phyloP scores from a whole-genome alignment of 2,329 filamentous ascomycete species.

The Alternaria angustiovoidea region DNA sequence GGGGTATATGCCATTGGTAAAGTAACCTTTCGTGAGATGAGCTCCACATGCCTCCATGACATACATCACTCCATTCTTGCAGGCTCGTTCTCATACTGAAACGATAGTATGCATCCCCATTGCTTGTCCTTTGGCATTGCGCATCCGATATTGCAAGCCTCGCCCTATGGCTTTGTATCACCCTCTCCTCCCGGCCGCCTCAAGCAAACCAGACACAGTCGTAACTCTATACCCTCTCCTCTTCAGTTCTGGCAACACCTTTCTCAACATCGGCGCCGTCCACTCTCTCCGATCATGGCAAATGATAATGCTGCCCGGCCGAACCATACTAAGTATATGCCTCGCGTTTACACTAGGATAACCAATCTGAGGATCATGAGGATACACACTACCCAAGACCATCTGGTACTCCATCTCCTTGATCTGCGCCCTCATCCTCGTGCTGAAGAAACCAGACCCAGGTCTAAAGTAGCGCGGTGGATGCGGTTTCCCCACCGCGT shows the following conservation, averaged over 20 bases:
- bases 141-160: not conserved
- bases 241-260: slow-evolving; percentile 75
- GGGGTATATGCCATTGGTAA: not conserved
- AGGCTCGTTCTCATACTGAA: not conserved
- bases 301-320: slow-evolving; percentile 80
- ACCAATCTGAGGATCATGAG: slow-evolving; percentile 86
- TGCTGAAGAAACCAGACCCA: slow-evolving; percentile 83
- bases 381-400: slow-evolving; percentile 85
- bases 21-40: not conserved
- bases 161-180: not conserved
- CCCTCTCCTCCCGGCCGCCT: slow-evolving; percentile 7
- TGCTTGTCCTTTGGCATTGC: not conserved
- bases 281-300: slow-evolving; percentile 86
- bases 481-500: slow-evolving; percentile 49
- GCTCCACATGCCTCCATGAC: not conserved
- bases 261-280: slow-evolving; percentile 80
- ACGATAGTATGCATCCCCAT: not conserved
- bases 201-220: slow-evolving; percentile 60
- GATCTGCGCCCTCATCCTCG: slow-evolving; percentile 70
- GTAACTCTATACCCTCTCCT: slow-evolving; percentile 74
- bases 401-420: slow-evolving; percentile 71
- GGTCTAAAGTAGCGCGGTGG: slow-evolving; percentile 78
- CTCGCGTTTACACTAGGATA: slow-evolving; percentile 74
- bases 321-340: slow-evolving; percentile 82
- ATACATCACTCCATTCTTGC: not conserved